Conservation (phyloP, 2,329 filamentous ascomycete genomes). For the Scedosporium aurantiacum region DNA sequence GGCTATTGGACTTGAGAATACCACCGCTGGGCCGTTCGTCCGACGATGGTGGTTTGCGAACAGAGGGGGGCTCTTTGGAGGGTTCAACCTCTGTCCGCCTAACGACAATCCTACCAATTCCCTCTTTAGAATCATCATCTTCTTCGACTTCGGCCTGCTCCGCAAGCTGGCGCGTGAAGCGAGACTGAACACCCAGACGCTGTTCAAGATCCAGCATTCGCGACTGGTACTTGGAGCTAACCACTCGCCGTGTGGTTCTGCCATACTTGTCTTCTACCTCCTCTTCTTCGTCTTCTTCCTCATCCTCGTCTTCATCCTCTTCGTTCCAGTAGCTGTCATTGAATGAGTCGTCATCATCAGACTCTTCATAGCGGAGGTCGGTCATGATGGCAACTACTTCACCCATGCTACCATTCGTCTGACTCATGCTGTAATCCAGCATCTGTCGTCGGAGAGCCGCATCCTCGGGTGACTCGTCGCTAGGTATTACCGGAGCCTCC, state of each 20-base stretch:
- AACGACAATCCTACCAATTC: slow-evolving; percentile 47
- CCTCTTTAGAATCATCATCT: slow-evolving; percentile 31
- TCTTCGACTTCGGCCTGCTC: slow-evolving; percentile 23
- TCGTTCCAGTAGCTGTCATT: slow-evolving; percentile 38
- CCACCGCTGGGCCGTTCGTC: slow-evolving; percentile 3
- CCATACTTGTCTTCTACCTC: slow-evolving; percentile 70
- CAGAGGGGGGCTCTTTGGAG: slow-evolving; percentile 4
- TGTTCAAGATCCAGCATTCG: slow-evolving; percentile 81
- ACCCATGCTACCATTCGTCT: slow-evolving; percentile 52
- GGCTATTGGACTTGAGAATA: slow-evolving; percentile 10
- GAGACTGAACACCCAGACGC: slow-evolving; percentile 52
- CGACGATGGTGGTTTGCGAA: background rate
- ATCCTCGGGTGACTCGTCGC: slow-evolving; percentile 70
- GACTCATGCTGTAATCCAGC: slow-evolving; percentile 76
- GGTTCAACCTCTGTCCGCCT: slow-evolving; percentile 15
- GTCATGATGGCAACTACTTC: slow-evolving; percentile 91
- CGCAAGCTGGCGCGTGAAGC: slow-evolving; percentile 28
- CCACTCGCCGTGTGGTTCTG: slow-evolving; percentile 52
- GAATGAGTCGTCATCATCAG: slow-evolving; percentile 37
- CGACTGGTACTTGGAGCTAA: slow-evolving; percentile 64
- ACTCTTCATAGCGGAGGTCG: slow-evolving; percentile 74
- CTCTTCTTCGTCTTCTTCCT: slow-evolving; percentile 52
- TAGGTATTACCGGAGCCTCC: slow-evolving; percentile 48
- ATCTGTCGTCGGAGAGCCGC: slow-evolving; percentile 74
- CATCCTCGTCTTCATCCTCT: slow-evolving; percentile 39